These are phyloP conservation scores for Xylaria sp. DNA, from an alignment of 2,329 filamentous ascomycete species.

Conservation along the genomic window DNA sequence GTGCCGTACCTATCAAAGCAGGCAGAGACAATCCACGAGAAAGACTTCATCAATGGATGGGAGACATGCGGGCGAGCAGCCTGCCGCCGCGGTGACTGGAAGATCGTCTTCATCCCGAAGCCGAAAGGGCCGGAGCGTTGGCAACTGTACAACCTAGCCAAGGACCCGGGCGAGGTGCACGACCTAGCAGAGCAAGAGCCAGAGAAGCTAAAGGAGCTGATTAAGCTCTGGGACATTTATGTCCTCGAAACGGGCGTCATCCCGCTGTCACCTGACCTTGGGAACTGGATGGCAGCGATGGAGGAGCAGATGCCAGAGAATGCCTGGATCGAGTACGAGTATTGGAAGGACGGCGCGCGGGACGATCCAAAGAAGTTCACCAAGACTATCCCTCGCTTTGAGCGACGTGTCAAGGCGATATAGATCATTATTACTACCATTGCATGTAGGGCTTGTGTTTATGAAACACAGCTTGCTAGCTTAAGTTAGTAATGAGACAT, in stretches of 20 bases:
- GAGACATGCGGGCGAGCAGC: conserved; percentile 52
- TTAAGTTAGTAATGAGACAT: background rate
- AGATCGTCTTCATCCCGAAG: conserved; percentile 60
- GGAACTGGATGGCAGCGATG: conserved; percentile 67
- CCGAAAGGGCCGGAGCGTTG: conserved; percentile 61
- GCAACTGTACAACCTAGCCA: conserved; percentile 60
- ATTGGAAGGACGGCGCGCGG: conserved; percentile 61
- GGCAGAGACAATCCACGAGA: conserved; percentile 50
- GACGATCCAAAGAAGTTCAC: conserved; percentile 60
- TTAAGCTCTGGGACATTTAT: conserved; percentile 53
- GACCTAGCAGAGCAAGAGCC: conserved; percentile 52
- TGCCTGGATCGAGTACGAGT: conserved; percentile 74
- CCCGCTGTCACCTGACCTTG: conserved; percentile 68
- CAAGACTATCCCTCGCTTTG: conserved; percentile 47
- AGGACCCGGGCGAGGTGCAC: conserved; percentile 59
- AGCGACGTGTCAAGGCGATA: conserved; percentile 45
- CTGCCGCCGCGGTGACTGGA: conserved; percentile 53
- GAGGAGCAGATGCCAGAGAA: conserved; percentile 74
- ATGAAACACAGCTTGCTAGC: background rate
- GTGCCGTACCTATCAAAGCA: conserved; percentile 47
- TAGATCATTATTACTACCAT: conserved; percentile 14
- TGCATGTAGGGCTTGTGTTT: background rate
- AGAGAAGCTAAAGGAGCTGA: conserved; percentile 48
- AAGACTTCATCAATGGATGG: conserved; percentile 54
- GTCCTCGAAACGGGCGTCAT: conserved; percentile 67